Percentiles rank a stretch among this genome's conserved stretches.
Evolutionary conservation across 208 protist species (phyloP).

Genomic region (Trypanosoma mega): DNA sequence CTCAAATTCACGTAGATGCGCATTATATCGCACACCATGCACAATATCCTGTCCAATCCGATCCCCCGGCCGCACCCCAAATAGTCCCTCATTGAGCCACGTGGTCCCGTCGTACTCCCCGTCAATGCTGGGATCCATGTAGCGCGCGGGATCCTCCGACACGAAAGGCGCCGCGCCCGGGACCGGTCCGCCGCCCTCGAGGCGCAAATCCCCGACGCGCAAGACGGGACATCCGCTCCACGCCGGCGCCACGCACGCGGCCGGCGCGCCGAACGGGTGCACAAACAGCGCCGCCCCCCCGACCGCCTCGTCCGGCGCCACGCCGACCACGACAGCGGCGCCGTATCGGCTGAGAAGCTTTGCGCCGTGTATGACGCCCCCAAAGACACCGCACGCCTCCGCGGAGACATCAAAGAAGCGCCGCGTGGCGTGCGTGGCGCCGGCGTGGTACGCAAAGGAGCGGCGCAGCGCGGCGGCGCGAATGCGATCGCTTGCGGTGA

Average conservation of each 20-base stretch:
- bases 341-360: conserved; percentile 84
- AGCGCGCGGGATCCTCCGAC: conserved; percentile 52
- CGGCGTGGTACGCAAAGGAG: conserved; percentile 83
- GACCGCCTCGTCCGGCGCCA: conserved; percentile 28
- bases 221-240: conserved; percentile 55
- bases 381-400: conserved; percentile 40
- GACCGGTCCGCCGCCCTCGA: conserved; percentile 77
- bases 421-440: conserved; percentile 58
- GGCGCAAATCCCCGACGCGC: conserved; percentile 46
- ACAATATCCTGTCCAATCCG: conserved; percentile 40
- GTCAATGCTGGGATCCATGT: conserved; percentile 51
- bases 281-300: conserved; percentile 50
- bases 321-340: conserved; percentile 63
- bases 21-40: conserved; percentile 66
- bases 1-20: conserved; percentile 51
- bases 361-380: conserved; percentile 43
- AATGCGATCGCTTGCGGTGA: conserved; percentile 44
- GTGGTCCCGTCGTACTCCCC: conserved; percentile 40
- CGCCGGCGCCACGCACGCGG: conserved; percentile 67
- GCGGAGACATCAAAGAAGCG: conserved; percentile 71
- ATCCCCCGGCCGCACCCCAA: conserved; percentile 52
- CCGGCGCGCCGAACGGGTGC: conserved; percentile 70
- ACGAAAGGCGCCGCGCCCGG: conserved; percentile 38
- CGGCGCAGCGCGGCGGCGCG: conserved; percentile 47
- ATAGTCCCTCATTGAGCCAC: conserved; percentile 80